phyloP scores from a whole-genome alignment of 2,329 filamentous ascomycete species.

The Beauveria sp. region DNA sequence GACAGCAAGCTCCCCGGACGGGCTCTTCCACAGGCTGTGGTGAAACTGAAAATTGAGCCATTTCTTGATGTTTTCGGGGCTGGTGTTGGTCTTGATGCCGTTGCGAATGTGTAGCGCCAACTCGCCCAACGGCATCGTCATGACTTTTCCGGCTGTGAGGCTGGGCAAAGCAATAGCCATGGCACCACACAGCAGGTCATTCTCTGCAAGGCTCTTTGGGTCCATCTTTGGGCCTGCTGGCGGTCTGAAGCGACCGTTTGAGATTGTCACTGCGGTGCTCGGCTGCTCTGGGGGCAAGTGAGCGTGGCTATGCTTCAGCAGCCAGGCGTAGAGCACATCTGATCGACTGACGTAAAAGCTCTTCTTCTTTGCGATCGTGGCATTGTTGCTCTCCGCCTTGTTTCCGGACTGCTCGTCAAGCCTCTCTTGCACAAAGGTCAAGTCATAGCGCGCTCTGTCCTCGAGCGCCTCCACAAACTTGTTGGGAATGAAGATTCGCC shows the following conservation, averaged over 20 bases:
- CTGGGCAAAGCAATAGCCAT: not conserved
- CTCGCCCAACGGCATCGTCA: not conserved
- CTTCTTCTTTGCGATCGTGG: not conserved
- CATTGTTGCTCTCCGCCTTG: too few relatives aligned
- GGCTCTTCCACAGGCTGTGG: not conserved
- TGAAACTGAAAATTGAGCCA: not conserved
- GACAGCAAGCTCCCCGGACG: not conserved
- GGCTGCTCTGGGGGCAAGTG: not conserved
- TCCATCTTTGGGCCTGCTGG: not conserved
- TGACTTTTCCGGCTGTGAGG: not conserved
- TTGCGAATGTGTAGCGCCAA: not conserved
- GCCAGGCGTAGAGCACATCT: conserved; percentile 3
- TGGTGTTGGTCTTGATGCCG: not conserved
- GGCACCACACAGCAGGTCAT: not conserved
- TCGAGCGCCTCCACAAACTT: not conserved
- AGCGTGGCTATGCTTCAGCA: conserved; percentile 4
- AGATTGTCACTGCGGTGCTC: not conserved
- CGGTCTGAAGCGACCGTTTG: conserved; percentile 1
- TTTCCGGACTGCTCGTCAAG: not conserved
- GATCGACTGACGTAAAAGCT: not conserved
- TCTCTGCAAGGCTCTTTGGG: not conserved
- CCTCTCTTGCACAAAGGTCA: not conserved
- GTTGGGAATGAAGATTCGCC: not conserved
- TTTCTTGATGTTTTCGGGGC: not conserved
- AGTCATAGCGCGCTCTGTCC: not conserved